Evolutionary conservation across 169 alveolate genomes (phyloP).

Genomic region (Babesia gibsoni): DNA sequence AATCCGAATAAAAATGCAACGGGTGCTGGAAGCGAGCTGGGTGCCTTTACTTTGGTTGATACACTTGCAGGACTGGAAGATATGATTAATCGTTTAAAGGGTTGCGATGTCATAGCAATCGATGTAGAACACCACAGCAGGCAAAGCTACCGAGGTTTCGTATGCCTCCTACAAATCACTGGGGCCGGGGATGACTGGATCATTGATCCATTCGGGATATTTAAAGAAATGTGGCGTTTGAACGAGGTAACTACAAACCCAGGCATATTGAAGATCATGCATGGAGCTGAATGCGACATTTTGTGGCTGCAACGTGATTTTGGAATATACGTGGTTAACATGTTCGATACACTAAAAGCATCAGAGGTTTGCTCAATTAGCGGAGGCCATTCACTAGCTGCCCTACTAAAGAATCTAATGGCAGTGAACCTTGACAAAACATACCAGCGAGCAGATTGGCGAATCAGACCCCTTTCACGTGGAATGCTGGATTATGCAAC

Average conservation of each 20-base stretch:
- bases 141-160: slow-evolving; percentile 83
- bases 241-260: slow-evolving; percentile 90
- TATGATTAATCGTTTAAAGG: slow-evolving; percentile 39
- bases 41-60: slow-evolving; percentile 17
- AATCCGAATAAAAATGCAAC: background rate
- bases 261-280: slow-evolving; percentile 89
- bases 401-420: slow-evolving; percentile 75
- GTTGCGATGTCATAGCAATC: slow-evolving; percentile 39
- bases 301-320: slow-evolving; percentile 94
- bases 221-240: slow-evolving; percentile 76
- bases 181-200: slow-evolving; percentile 87
- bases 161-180: slow-evolving; percentile 90
- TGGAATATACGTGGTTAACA: slow-evolving; percentile 90
- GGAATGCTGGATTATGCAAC: slow-evolving; percentile 90
- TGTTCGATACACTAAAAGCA: slow-evolving; percentile 93
- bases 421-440: slow-evolving; percentile 85
- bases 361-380: slow-evolving; percentile 81
- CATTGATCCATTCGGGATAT: slow-evolving; percentile 86
- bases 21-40: background rate
- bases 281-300: slow-evolving; percentile 90
- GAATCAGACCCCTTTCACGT: slow-evolving; percentile 86
- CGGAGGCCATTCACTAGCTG: slow-evolving; percentile 74
- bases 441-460: slow-evolving; percentile 92
- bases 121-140: slow-evolving; percentile 61
- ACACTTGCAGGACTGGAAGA: slow-evolving; percentile 27